A percentile compares a stretch with the other conserved stretches of the same genome.
Conservation (phyloP, 352 stramenopile species). For the Globisporangium yorkense region DNA sequence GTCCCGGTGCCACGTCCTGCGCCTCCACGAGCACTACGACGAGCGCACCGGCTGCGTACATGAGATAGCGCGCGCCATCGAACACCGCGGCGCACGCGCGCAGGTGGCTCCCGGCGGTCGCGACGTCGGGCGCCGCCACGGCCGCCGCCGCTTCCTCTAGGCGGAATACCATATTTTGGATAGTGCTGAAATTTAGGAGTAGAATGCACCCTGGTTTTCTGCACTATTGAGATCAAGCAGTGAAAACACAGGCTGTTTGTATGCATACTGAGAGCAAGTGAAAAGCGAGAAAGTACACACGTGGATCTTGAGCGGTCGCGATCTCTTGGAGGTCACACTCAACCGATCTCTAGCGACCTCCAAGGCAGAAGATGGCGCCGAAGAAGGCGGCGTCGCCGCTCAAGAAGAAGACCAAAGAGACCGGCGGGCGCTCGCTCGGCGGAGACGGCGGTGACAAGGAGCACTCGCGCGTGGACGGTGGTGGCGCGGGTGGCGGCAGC, state of each 20-base stretch:
- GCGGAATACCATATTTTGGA: slow-evolving; percentile 9
- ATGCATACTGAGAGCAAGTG: too few species aligned
- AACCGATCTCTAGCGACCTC: not conserved
- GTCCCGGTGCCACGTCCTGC: slow-evolving; percentile 9
- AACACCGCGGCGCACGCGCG: slow-evolving; percentile 34
- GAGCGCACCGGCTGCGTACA: slow-evolving; percentile 48
- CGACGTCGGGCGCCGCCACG: slow-evolving; percentile 32
- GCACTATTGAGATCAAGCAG: not conserved
- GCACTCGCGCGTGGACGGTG: slow-evolving; percentile 22
- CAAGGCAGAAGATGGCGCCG: slow-evolving; percentile 28
- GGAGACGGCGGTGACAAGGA: slow-evolving; percentile 34
- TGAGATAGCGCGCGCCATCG: slow-evolving; percentile 50
- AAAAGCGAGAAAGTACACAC: too few species aligned
- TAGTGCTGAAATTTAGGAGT: not conserved
- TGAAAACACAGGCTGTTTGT: too few species aligned
- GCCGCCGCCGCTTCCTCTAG: slow-evolving; percentile 26
- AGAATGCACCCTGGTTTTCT: not conserved
- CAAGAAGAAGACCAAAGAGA: slow-evolving; percentile 67
- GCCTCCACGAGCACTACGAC: slow-evolving; percentile 60
- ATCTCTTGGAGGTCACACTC: too few species aligned
- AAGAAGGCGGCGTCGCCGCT: slow-evolving; percentile 43
- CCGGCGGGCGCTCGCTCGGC: slow-evolving; percentile 18
- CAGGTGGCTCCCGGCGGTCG: slow-evolving; percentile 2
- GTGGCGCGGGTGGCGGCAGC: slow-evolving; percentile 2
- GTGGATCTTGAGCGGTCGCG: not conserved